Evolutionary conservation across 1,284 basidiomycete species (phyloP), one percentile per base, ranked within the genome.

Genomic region (Naganishia sp.): DNA sequence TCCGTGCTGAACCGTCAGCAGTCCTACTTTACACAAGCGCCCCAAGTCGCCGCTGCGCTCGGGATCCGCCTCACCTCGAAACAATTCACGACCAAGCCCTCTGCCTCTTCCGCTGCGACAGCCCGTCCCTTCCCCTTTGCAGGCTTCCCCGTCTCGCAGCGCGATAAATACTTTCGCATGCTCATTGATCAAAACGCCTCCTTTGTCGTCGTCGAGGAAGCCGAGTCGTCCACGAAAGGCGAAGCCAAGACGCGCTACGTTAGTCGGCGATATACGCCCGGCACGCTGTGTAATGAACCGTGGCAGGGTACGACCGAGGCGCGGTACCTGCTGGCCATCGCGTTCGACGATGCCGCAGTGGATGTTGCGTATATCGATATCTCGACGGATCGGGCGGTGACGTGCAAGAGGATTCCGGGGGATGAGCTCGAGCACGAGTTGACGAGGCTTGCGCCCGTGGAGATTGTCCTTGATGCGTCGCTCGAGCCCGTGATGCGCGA

Each of bases 21-120:
- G 92, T 94, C 93, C 0, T 96, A 97, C 77, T 96, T 94, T 74
- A 88, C 91, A 51, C 94, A 94, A 82, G 93, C 94, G 2, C 80
- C 82, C 23, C 86, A 90, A 67, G 86, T 97, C 11, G 84, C 92
- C 2, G 82, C 82, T 21, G 80, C 94, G 6, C 84, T 96, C 17
- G 87, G 85, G 71, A 92, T 94, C 77, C 92, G 92, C 71, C 80
- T 93, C 17, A 87, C 67, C 23, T 66, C 64, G 9, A 68, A 68
- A 53, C n/a, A 45, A 21, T 68, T 68, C 45, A n/a, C 49, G 45
- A 71, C 65, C 21, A 86, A 85, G 55, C 7, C 5, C 18, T 15
- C 35, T 13, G n/a, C n/a, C 42, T 3, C 15, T 15, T 23, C 65
- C 1, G 31, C 47, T 1, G n/a, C 51, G 17, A 25, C 45, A 39